phyloP scores from a whole-genome alignment of 2,329 filamentous ascomycete genomes.

The Fusarium pseudocircinatum region DNA sequence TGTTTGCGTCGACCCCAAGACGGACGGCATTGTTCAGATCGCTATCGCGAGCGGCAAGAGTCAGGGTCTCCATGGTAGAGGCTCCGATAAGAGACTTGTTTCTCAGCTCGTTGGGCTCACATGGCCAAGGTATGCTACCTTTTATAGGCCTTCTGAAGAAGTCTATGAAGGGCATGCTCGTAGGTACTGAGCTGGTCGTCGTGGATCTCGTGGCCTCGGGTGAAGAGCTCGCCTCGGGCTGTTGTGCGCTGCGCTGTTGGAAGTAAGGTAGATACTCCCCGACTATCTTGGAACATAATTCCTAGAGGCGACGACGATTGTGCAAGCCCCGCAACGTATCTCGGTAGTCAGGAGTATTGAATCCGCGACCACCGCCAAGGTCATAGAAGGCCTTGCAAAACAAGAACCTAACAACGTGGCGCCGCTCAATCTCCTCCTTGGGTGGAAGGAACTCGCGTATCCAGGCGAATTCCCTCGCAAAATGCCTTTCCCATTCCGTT shows the following conservation, averaged over 20 bases:
- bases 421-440: neutral
- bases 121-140: neutral
- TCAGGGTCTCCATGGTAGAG: neutral
- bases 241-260: no score
- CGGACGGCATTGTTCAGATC: fast-evolving
- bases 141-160: neutral
- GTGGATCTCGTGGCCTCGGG: no score
- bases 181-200: no score
- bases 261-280: no score
- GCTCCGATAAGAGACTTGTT: neutral
- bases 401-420: neutral
- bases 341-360: neutral
- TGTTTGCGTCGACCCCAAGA: neutral
- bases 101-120: neutral
- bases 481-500: neutral
- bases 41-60: neutral
- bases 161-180: neutral
- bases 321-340: neutral
- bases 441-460: neutral
- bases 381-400: neutral
- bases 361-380: neutral
- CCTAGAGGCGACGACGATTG: neutral
- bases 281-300: no score
- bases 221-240: no score
- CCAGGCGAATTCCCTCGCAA: neutral